Percentiles rank a stretch among this genome's conserved stretches.
phyloP scores from a whole-genome alignment of 768 basidiomycete genomes.

The Calocybe cyanea region DNA sequence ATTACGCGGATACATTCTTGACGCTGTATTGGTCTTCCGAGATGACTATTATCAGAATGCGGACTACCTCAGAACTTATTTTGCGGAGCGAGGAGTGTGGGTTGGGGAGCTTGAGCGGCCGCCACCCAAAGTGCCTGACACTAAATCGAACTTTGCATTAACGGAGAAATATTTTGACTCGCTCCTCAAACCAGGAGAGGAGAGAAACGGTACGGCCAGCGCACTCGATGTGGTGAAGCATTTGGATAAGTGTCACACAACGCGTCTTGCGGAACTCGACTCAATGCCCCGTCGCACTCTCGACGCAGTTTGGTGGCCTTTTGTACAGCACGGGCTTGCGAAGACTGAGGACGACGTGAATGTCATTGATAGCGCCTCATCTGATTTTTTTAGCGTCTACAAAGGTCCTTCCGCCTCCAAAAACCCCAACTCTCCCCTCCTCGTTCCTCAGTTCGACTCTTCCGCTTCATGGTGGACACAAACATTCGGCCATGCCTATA shows the following conservation, averaged over 20 bases:
- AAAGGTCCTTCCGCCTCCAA: conserved; percentile 25
- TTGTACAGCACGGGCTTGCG: conserved; percentile 84
- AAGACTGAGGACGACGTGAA: conserved; percentile 70
- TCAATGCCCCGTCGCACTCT: conserved; percentile 77
- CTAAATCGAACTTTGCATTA: conserved; percentile 38
- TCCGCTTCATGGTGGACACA: conserved; percentile 99
- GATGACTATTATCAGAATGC: conserved; percentile 87
- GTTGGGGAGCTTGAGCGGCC: conserved; percentile 55
- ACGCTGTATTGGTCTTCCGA: conserved; percentile 77
- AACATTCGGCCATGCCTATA: conserved; percentile 77
- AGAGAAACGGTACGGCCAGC: conserved; percentile 26
- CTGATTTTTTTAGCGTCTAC: conserved; percentile 82
- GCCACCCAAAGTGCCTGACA: conserved; percentile 44
- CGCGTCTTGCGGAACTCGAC: conserved; percentile 69
- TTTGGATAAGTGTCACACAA: conserved; percentile 59
- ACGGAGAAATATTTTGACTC: conserved; percentile 74
- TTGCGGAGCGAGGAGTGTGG: conserved; percentile 64
- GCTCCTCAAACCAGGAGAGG: conserved; percentile 29
- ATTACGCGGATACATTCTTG: conserved; percentile 87
- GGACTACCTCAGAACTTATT: conserved; percentile 79
- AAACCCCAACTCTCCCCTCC: conserved; percentile 19
- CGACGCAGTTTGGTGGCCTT: conserved; percentile 93
- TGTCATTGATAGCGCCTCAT: conserved; percentile 86
- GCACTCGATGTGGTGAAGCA: conserved; percentile 48
- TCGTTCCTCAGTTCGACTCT: conserved; percentile 71